phyloP scores from a whole-genome alignment of 2,329 filamentous ascomycete genomes.

The Alternaria gaisen region DNA sequence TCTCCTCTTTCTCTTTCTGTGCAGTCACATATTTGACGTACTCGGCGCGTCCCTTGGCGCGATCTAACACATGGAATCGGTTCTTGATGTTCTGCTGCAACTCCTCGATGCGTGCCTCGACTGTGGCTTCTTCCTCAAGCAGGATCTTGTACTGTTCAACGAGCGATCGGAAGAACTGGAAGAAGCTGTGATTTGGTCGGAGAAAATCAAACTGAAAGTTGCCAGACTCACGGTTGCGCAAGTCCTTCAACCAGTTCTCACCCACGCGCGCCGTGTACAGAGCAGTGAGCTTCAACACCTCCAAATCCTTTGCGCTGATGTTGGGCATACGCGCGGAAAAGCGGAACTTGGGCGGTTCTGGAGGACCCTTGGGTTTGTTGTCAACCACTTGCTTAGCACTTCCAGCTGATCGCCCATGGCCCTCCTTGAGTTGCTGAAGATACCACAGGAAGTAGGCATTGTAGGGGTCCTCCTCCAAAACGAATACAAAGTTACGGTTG shows the following conservation, averaged over 20 bases:
- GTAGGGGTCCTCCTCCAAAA: constrained; percentile 82
- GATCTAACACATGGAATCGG: constrained; percentile 79
- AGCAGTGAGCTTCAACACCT: constrained; percentile 77
- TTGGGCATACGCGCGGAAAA: constrained; percentile 98
- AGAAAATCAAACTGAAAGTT: constrained; percentile 98
- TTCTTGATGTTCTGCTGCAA: constrained; percentile 79
- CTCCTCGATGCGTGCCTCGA: constrained; percentile 75
- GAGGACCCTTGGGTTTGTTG: constrained; percentile 80
- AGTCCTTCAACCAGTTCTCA: constrained; percentile 85
- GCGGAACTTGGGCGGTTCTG: constrained; percentile 84
- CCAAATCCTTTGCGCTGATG: constrained; percentile 92
- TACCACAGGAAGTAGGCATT: constrained; percentile 91
- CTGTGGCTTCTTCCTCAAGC: constrained; percentile 74
- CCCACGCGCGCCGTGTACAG: constrained; percentile 94
- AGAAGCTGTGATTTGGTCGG: constrained; percentile 91
- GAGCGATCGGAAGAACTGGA: constrained; percentile 92
- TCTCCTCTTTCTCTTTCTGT: constrained; percentile 88
- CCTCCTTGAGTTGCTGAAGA: constrained; percentile 82
- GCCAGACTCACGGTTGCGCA: constrained; percentile 86
- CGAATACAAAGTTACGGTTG: constrained; percentile 91
- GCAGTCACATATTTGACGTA: constrained; percentile 85
- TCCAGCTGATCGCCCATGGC: constrained; percentile 69
- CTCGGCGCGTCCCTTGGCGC: constrained; percentile 85
- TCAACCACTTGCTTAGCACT: constrained; percentile 43
- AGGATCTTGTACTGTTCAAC: constrained; percentile 93